phyloP scores from a whole-genome alignment of 2,329 filamentous ascomycete species.

The Alternaria brassicicola region DNA sequence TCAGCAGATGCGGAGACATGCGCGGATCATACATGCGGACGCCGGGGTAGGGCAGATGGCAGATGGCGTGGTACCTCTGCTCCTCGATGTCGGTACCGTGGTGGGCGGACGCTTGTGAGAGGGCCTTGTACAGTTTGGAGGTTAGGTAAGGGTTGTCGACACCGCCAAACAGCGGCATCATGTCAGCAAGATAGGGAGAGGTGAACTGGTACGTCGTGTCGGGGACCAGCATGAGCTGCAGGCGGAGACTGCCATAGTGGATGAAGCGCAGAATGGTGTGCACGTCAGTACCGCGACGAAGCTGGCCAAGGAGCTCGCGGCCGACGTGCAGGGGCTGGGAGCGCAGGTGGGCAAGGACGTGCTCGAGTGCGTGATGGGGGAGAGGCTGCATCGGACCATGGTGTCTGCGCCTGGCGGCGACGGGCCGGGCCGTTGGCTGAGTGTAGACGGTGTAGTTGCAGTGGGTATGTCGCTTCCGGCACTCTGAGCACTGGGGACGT shows the following conservation, averaged over 20 bases:
- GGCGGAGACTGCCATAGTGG: constrained; percentile 7
- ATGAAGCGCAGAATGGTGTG: background rate
- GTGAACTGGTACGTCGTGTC: background rate
- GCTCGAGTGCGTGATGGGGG: background rate
- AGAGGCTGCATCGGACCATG: background rate
- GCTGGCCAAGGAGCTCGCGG: background rate
- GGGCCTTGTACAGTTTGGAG: constrained; percentile 2
- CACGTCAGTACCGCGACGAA: background rate
- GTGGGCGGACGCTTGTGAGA: background rate
- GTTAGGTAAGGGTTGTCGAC: background rate
- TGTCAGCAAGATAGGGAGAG: constrained; percentile 1
- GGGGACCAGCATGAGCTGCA: constrained; percentile 3
- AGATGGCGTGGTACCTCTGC: background rate
- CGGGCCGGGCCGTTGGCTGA: background rate
- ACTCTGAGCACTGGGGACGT: constrained; percentile 3
- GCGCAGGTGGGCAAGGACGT: constrained; percentile 9
- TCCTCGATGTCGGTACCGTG: background rate
- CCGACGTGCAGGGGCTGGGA: background rate
- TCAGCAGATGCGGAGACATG: background rate
- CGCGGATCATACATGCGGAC: constrained; percentile 11
- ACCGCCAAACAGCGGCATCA: background rate
- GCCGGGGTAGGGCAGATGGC: constrained; percentile 1
- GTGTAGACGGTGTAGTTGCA: constrained; percentile 4
- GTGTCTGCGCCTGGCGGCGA: background rate
- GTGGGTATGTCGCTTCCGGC: background rate